A percentile compares a stretch with the other conserved stretches of the same genome.
Conservation (phyloP, 352 stramenopile genomes). For the Phytophthora cryptogea region DNA sequence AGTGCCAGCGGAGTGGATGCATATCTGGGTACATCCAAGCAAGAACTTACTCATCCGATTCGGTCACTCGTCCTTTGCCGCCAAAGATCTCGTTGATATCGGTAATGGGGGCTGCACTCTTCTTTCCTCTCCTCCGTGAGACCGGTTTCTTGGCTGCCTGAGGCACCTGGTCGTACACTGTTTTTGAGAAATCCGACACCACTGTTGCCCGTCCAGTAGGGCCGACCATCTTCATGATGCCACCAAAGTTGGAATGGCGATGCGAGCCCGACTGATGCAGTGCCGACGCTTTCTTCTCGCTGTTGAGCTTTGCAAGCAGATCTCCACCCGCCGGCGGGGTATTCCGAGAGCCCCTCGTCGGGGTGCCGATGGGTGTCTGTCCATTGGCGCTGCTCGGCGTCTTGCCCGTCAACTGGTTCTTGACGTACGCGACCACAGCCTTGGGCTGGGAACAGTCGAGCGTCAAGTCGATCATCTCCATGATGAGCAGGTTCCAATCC, state of each 20-base stretch:
- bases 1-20: background rate
- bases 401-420: constrained; percentile 31
- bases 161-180: constrained; percentile 67
- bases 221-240: constrained; percentile 81
- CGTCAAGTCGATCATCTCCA: constrained; percentile 90
- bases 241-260: constrained; percentile 89
- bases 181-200: constrained; percentile 79
- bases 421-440: constrained; percentile 59
- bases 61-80: constrained; percentile 60
- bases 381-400: background rate
- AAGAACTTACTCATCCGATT: constrained; percentile 57
- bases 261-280: constrained; percentile 41
- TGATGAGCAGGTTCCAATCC: constrained; percentile 89
- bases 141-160: constrained; percentile 73
- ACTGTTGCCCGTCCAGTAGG: constrained; percentile 67
- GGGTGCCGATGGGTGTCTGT: background rate
- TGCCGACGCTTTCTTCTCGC: constrained; percentile 56
- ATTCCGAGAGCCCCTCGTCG: background rate
- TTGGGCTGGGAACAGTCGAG: constrained; percentile 75
- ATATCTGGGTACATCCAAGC: background rate
- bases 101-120: constrained; percentile 46
- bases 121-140: constrained; percentile 47
- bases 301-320: constrained; percentile 53
- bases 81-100: constrained; percentile 84
- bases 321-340: constrained; percentile 14